Base-by-base conservation (phyloP, 129 eudicot genomes). In the Helianthus tuberosus region DNA sequence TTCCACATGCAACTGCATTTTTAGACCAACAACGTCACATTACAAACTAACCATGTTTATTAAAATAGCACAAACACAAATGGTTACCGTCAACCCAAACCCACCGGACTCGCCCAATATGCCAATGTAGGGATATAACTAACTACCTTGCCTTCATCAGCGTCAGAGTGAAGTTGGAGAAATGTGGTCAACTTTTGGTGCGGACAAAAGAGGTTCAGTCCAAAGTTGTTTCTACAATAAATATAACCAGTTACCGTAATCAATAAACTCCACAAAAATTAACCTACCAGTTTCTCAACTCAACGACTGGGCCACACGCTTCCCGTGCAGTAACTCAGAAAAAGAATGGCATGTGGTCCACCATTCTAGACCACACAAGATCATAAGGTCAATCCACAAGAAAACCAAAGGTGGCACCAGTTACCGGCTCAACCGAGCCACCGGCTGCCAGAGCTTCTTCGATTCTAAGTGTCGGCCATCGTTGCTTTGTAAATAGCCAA, bases 131-230 rank as follows among this genome's bases (percentile, higher is more conserved):
- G n/a, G 60, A 53, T 57, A 57, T 57, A 25, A 25, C 29, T 25
- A 25, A 25, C 29, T 25, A 25, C 29, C 29, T 25, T 25, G 29
- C 1, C 99, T 79, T 95, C 99, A 65, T 95, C 99, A 67, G 99
- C 72, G 85, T 95, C 99, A 60, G 97, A 90, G 80, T 91, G 99
- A 50, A 97, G 99, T 74, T 95, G 99, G 83, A 97, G 99, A 72
- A 95, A 95, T n/a, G n/a, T n/a, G n/a, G 29, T 25, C 29, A 25
- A 25, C 29, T 25, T 25, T 25, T 25, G 29, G 29, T 25, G 2
- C 29, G 1, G 29, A 25, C 29, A 0, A 25, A 25, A 25, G 29
- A 25, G 29, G 29, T 25, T 25, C 29, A 25, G 29, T 25, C 29
- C 29, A 25, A 25, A 25, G 29, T 25, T 25, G 29, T 69, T 32